phyloP scores from a whole-genome alignment of 495 filamentous ascomycete genomes.

The Stereocaulon alpinum region DNA sequence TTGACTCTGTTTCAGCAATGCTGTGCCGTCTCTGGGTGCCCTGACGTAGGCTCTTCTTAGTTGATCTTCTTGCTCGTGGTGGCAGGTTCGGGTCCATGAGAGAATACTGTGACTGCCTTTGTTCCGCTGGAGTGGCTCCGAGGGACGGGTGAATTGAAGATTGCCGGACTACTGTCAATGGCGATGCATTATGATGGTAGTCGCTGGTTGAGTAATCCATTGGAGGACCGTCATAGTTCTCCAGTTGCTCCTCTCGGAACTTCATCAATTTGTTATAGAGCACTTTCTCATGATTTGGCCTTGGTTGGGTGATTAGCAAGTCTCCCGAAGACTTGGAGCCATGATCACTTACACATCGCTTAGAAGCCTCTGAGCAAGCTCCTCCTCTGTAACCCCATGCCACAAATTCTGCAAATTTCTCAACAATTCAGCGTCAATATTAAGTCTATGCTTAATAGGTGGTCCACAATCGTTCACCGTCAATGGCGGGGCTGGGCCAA shows the following conservation, averaged over 20 bases:
- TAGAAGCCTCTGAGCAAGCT: conserved; percentile 54
- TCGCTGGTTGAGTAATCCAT: conserved; percentile 76
- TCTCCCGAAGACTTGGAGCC: no score
- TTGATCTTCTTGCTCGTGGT: conserved; percentile 14
- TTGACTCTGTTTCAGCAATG: conserved; percentile 38
- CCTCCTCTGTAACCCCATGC: conserved; percentile 68
- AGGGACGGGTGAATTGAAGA: conserved; percentile 40
- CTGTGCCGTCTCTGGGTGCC: conserved; percentile 34
- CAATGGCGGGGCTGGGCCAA: conserved; percentile 45
- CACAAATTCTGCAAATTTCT: conserved; percentile 78
- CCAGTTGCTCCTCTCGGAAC: conserved; percentile 70
- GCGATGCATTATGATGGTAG: conserved; percentile 60
- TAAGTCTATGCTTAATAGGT: conserved; percentile 38
- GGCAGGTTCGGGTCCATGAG: conserved; percentile 53
- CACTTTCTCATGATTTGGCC: conserved; percentile 76
- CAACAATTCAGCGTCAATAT: conserved; percentile 69
- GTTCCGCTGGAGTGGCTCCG: conserved; percentile 28
- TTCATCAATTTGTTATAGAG: conserved; percentile 78
- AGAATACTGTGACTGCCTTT: conserved; percentile 57
- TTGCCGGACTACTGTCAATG: conserved; percentile 20
- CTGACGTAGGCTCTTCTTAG: conserved; percentile 29
- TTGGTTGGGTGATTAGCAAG: conserved; percentile 25
- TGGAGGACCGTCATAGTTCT: conserved; percentile 66
- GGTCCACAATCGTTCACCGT: conserved; percentile 43
- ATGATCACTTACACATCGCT: conserved; percentile 52